Conservation (phyloP, 225 moss, liverwort and hornwort genomes). For the Polytrichum formosum region DNA sequence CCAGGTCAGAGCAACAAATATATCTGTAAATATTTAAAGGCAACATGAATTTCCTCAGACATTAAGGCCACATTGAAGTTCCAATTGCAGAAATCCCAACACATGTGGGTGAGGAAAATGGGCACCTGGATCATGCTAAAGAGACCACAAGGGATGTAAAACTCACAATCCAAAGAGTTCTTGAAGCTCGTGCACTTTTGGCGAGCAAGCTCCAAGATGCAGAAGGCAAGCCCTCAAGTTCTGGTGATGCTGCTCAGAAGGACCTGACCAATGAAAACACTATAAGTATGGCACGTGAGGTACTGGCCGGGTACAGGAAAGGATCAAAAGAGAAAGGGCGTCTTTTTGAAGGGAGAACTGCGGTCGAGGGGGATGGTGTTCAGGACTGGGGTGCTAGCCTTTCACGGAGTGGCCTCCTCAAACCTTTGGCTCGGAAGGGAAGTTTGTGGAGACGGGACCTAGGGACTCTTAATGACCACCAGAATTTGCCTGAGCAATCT, state of each 20-base stretch:
- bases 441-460: conserved; percentile 52
- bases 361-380: conserved; percentile 35
- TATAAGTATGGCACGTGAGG: conserved; percentile 44
- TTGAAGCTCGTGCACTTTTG: conserved; percentile 44
- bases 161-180: conserved; percentile 50
- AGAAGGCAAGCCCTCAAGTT: conserved; percentile 1
- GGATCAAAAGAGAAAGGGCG: conserved; percentile 22
- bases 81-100: background rate
- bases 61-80: no score
- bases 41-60: no score
- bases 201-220: conserved; percentile 30
- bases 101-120: conserved; percentile 5
- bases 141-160: conserved; percentile 27
- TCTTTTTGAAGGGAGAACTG: conserved; percentile 15
- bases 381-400: conserved; percentile 58
- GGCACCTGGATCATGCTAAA: conserved; percentile 13
- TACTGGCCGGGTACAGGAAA: conserved; percentile 47
- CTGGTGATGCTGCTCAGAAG: conserved; percentile 16
- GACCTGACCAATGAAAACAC: conserved; percentile 24
- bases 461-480: conserved; percentile 40
- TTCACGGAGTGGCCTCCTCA: conserved; percentile 33
- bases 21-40: no score
- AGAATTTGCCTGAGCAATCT: conserved; percentile 44
- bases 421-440: conserved; percentile 34
- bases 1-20: no score